Conservation (phyloP, 176 grass and related monocot species). For the Dendrocalamus sinicus region DNA sequence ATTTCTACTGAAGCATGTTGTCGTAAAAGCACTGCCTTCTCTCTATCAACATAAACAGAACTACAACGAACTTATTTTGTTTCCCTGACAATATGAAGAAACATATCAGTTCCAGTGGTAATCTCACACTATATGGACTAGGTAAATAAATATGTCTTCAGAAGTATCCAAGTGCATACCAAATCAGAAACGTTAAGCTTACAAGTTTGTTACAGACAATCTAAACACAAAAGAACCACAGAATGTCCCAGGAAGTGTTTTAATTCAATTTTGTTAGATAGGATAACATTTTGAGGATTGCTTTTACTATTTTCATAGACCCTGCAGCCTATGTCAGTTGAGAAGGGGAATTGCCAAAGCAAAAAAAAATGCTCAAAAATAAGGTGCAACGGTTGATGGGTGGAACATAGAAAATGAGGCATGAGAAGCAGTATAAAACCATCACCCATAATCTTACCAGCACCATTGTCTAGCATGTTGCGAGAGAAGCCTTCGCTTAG, state of each 20-base stretch:
- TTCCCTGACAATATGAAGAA: slow-evolving; percentile 11
- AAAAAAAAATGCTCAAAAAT: not conserved
- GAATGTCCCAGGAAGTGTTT: not conserved
- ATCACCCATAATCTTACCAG: slow-evolving; percentile 53
- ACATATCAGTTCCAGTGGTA: not conserved
- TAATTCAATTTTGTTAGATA: slow-evolving; percentile 28
- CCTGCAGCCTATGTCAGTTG: slow-evolving; percentile 1
- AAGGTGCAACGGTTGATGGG: not conserved
- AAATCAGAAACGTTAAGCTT: slow-evolving; percentile 34
- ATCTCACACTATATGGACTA: too few species aligned
- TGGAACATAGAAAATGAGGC: slow-evolving; percentile 23
- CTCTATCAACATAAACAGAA: slow-evolving; percentile 19
- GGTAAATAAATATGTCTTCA: not conserved
- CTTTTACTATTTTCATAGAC: slow-evolving; percentile 6
- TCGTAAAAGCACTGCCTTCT: slow-evolving; percentile 8
- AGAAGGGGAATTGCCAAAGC: not conserved
- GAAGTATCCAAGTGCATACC: not conserved
- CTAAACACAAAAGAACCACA: slow-evolving; percentile 17
- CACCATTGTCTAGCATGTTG: slow-evolving; percentile 66
- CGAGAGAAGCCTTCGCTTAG: slow-evolving; percentile 69
- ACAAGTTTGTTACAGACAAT: slow-evolving; percentile 22
- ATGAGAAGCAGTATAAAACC: slow-evolving; percentile 13
- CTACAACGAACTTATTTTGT: slow-evolving; percentile 17
- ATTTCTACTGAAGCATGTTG: slow-evolving; percentile 2
- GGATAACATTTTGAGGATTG: slow-evolving; percentile 15